Evolutionary conservation across 2,329 filamentous ascomycete species (phyloP).

Genomic region (Pseudocercospora vitis): DNA sequence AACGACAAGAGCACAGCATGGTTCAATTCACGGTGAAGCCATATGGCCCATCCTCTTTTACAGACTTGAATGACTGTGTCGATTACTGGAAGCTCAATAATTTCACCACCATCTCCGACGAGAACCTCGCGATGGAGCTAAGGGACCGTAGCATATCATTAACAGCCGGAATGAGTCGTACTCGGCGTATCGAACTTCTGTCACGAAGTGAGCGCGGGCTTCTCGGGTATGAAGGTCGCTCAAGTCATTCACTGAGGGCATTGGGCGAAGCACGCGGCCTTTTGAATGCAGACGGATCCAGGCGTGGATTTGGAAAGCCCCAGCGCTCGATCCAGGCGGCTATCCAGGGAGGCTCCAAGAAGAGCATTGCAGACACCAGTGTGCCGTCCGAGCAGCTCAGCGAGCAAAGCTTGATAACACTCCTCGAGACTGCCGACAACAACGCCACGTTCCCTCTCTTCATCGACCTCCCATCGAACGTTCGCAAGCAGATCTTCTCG

Average conservation of each 20-base stretch:
- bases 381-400: not conserved
- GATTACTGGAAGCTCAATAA: not conserved
- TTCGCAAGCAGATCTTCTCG: not conserved
- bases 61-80: not conserved
- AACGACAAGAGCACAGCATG: not conserved
- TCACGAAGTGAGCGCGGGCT: slow-evolving; percentile 3
- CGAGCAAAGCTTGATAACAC: not conserved
- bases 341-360: not conserved
- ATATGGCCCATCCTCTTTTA: not conserved
- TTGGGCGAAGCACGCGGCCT: not conserved
- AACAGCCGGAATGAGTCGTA: not conserved
- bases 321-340: not conserved
- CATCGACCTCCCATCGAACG: not conserved
- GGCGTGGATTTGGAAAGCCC: not conserved
- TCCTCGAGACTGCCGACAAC: slow-evolving; percentile 3
- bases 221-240: not conserved
- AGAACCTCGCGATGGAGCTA: not conserved
- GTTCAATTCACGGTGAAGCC: not conserved
- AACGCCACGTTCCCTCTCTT: not conserved
- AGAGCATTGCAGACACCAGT: not conserved
- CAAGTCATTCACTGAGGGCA: not conserved
- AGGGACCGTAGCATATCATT: not conserved
- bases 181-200: not conserved
- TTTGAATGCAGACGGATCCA: not conserved
- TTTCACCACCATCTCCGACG: not conserved